These are phyloP conservation scores for Pichia ethanolica DNA, from an alignment of 805 yeast species.

Conservation along the genomic window DNA sequence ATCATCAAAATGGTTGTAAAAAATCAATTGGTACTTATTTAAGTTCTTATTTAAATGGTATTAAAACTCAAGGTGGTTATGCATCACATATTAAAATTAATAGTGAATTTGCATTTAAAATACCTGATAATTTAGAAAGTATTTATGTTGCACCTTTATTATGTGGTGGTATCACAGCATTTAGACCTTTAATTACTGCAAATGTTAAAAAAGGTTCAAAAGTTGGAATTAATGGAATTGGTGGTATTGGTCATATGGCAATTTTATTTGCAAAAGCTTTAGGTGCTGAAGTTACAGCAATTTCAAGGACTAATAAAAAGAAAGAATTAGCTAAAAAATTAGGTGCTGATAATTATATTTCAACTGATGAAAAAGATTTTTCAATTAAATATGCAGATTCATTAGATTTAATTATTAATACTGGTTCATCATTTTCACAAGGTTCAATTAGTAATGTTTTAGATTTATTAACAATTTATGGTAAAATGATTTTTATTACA, in stretches of 20 bases:
- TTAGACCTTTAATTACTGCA: slow-evolving; percentile 37
- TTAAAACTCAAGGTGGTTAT: slow-evolving; percentile 41
- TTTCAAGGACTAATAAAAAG: slow-evolving; percentile 44
- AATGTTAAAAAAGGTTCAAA: slow-evolving; percentile 42
- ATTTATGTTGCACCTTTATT: slow-evolving; percentile 44
- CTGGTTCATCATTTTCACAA: slow-evolving; percentile 37
- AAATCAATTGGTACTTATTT: slow-evolving; percentile 45
- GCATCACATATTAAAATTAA: slow-evolving; percentile 39
- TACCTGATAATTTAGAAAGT: slow-evolving; percentile 39
- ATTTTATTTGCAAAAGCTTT: slow-evolving; percentile 47
- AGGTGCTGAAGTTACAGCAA: slow-evolving; percentile 53
- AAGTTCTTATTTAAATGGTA: slow-evolving; percentile 37
- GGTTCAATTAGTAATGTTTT: slow-evolving; percentile 20
- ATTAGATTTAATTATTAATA: slow-evolving; percentile 41
- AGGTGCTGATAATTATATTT: slow-evolving; percentile 48
- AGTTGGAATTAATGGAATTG: slow-evolving; percentile 43
- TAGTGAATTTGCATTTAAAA: slow-evolving; percentile 38
- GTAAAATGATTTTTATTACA: slow-evolving; percentile 26
- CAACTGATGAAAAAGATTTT: slow-evolving; percentile 47
- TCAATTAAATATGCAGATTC: slow-evolving; percentile 22
- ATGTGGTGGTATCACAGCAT: slow-evolving; percentile 52
- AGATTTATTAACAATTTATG: slow-evolving; percentile 23
- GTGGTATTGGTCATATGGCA: slow-evolving; percentile 43
- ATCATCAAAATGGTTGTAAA: slow-evolving; percentile 43
- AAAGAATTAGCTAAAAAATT: slow-evolving; percentile 40